Evolutionary conservation across 306 rosid species (phyloP), one percentile per base, ranked within the genome.

Genomic region (Cicer arietinum): DNA sequence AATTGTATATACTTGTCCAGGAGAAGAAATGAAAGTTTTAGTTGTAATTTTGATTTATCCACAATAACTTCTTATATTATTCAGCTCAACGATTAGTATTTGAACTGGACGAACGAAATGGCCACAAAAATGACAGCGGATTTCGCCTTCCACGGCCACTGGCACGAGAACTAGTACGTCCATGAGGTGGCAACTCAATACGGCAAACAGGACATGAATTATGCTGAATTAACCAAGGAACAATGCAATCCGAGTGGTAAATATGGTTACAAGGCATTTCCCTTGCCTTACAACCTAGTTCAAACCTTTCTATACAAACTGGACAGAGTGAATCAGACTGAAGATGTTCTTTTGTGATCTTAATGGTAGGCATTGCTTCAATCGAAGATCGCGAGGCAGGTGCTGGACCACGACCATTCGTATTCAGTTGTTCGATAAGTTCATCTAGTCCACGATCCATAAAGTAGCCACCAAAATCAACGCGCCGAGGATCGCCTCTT

Each of bases 201-300:
- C 94, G 90, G 59, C 97, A 91, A 40, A 91, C 89, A 10, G 97
- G 97, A 51, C 94, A 91, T 2, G 94, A 84, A 54, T 91, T 89
- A 74, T 88, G 94, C 63, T 72, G 89, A 76, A 75, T 83, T 54
- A 89, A 62, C 97, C 97, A 89, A 71, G 97, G 94, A 63, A 88
- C 80, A 18, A 91, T 87, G 41, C 94, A 91, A 41, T 91, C 92
- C 17, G 90, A 75, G 80, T 91, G 97, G 79, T 89, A 91, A 13
- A 91, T 86, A 79, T 91, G 97, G 74, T 69, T 74, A 67, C 94
- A 91, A 0, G 97, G 91, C 97, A 91, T 87, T 64, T 64, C 77
- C 72, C 86, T 86, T 0, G 87, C 97, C 72, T 87, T 81, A 47
- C 82, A 77, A 13, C 88, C 94, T 11, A 91, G 67, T 61, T 89